A percentile compares a stretch with the other conserved stretches of the same genome.
Evolutionary conservation across 345 rosid species (phyloP).

Genomic region (Clausena lansium): DNA sequence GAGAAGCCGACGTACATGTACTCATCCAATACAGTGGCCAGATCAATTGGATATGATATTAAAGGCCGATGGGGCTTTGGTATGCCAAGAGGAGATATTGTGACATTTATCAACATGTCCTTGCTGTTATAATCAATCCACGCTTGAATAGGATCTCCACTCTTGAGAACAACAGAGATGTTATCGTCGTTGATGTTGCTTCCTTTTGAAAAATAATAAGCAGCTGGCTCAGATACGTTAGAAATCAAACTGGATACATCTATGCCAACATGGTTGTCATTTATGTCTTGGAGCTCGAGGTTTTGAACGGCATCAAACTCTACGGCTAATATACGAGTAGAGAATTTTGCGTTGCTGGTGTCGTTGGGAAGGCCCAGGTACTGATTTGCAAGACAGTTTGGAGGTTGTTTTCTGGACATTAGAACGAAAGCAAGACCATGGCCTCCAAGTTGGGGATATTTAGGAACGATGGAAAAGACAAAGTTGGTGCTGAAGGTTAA

Average conservation of each 20-base stretch:
- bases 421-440: slow-evolving; percentile 43
- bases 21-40: slow-evolving; percentile 23
- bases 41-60: slow-evolving; percentile 29
- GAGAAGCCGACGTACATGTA: slow-evolving; percentile 39
- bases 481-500: slow-evolving; percentile 37
- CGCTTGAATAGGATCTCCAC: slow-evolving; percentile 28
- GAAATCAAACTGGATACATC: slow-evolving; percentile 34
- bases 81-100: background rate
- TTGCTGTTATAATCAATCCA: slow-evolving; percentile 40
- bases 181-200: background rate
- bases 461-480: slow-evolving; percentile 33
- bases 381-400: slow-evolving; percentile 22
- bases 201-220: slow-evolving; percentile 17
- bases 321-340: slow-evolving; percentile 31
- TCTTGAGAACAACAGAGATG: slow-evolving; percentile 23
- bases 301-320: slow-evolving; percentile 37
- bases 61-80: slow-evolving; percentile 15
- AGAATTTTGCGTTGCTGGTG: slow-evolving; percentile 16
- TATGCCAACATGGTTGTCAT: slow-evolving; percentile 48
- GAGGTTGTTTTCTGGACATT: slow-evolving; percentile 24
- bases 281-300: slow-evolving; percentile 32
- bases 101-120: background rate
- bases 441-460: slow-evolving; percentile 35
- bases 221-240: slow-evolving; percentile 27
- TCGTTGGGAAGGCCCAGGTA: slow-evolving; percentile 33